Base-by-base conservation (phyloP, 768 basidiomycete species). In the Hericium rajendrae region DNA sequence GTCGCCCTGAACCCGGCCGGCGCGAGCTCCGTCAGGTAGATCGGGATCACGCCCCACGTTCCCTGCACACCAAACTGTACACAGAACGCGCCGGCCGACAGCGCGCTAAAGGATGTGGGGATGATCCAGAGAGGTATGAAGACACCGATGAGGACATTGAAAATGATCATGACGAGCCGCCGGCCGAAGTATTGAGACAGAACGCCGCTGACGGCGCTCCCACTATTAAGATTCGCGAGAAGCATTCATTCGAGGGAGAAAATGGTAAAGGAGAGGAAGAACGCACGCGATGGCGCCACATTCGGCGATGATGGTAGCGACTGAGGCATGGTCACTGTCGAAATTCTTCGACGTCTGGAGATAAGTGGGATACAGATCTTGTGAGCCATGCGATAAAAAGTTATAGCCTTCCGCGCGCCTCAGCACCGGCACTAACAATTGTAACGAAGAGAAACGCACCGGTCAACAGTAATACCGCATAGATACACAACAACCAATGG, bases 401-500 rank as follows among this genome's bases (percentile, higher is more conserved):
- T 78, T 79, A 68, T 78, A 78, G n/a, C 73, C 73, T 67, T 66
- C 39, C 41, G 38, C 1, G 1, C 37, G 22, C n/a, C 2, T 46
- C n/a, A 18, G n/a, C n/a, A 20, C 5, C 20, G 6, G 16, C 1
- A n/a, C 9, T 16, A n/a, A 18, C 18, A 2, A 15, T 41, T 41
- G 43, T 18, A 18, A 46, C 2, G 43, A 46, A 46, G 13, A 15
- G 15, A 38, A 28, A 63, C 66, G 51, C 40, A 73, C 74, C 75
- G 1, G 85, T 83, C 88, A 93, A 90, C 56, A 94, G 78, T 51
- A 92, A 71, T 18, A 94, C 78, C 1, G 88, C 87, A 65, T 94
- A 94, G 52, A 94, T 82, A 67, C 88, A 91, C 38, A 88, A 67
- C 12, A 83, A 61, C 92, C 91, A 95, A 66, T 97, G 90, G 12